Percentiles rank a stretch among this genome's conserved stretches.
Evolutionary conservation across 1,284 basidiomycete genomes (phyloP).

Genomic region (Schizophyllum amplum): DNA sequence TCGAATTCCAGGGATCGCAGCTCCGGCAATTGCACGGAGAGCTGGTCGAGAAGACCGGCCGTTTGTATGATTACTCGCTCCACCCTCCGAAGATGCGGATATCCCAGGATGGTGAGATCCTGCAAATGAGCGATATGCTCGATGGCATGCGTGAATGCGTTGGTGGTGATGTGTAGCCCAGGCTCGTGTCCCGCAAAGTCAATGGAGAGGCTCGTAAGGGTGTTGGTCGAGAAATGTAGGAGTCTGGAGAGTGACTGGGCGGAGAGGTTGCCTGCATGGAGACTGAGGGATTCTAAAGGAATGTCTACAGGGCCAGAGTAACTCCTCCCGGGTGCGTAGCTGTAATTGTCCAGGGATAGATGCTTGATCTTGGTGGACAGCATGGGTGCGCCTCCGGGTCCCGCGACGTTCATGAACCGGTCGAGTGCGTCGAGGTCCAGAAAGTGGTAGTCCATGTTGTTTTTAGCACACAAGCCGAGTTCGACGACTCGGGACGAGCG

Average conservation of each 20-base stretch:
- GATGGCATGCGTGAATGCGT: background rate
- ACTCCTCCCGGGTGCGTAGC: background rate
- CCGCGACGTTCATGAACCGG: too few relatives aligned
- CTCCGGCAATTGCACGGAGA: background rate
- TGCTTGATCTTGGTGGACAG: background rate
- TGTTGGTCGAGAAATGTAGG: background rate
- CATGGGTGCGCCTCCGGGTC: too few relatives aligned
- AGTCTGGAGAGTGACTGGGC: background rate
- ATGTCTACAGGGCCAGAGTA: too few relatives aligned
- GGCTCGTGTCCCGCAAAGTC: background rate
- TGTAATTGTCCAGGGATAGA: background rate
- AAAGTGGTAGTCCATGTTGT: background rate
- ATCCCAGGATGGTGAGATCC: background rate
- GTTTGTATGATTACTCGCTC: too few relatives aligned
- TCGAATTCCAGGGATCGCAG: background rate
- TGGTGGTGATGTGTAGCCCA: background rate
- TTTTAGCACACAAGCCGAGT: background rate
- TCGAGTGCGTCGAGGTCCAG: background rate
- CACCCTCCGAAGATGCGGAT: too few relatives aligned
- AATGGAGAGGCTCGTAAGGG: background rate
- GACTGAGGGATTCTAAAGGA: background rate
- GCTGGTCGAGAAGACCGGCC: background rate
- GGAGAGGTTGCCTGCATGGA: background rate
- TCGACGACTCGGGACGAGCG: background rate
- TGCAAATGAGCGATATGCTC: background rate